These are phyloP conservation scores for Bryoglossum gracile DNA, from an alignment of 495 filamentous ascomycete species.

Conservation along the genomic window DNA sequence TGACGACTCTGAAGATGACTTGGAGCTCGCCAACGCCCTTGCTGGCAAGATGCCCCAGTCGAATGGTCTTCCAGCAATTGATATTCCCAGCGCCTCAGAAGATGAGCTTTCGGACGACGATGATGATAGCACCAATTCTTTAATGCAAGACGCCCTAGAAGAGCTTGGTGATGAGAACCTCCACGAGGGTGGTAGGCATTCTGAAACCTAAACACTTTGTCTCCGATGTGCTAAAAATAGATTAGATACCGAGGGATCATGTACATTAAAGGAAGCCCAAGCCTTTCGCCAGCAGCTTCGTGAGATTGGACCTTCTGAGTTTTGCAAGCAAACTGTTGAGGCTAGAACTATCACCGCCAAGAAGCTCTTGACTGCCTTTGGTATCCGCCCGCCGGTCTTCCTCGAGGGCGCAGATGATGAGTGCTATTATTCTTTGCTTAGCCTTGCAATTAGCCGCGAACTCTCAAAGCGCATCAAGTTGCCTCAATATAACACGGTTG, in stretches of 20 bases:
- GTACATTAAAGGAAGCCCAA: constrained; percentile 66
- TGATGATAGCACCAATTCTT: constrained; percentile 40
- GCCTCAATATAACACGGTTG: constrained; percentile 71
- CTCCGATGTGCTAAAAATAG: constrained; percentile 16
- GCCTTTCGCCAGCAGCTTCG: constrained; percentile 62
- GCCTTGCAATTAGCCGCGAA: constrained; percentile 73
- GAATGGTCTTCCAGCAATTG: too few species aligned
- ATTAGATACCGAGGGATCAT: constrained; percentile 27
- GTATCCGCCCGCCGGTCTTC: constrained; percentile 67
- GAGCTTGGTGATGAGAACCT: constrained; percentile 44
- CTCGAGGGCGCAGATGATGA: constrained; percentile 67
- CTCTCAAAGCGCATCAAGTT: constrained; percentile 76
- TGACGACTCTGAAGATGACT: constrained; percentile 11
- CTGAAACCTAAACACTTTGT: constrained; percentile 7
- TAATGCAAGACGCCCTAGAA: constrained; percentile 48
- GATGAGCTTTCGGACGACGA: constrained; percentile 29
- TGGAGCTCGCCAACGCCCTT: constrained; percentile 7
- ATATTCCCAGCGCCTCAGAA: constrained; percentile 27
- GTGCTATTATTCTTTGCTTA: constrained; percentile 67
- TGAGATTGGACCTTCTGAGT: constrained; percentile 65
- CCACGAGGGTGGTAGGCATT: constrained; percentile 33
- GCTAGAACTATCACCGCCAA: constrained; percentile 62
- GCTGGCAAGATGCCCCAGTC: too few species aligned
- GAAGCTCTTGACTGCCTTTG: constrained; percentile 90
- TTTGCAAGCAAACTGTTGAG: constrained; percentile 66